Base-by-base conservation (phyloP, 306 rosid species). In the Benincasa hispida region DNA sequence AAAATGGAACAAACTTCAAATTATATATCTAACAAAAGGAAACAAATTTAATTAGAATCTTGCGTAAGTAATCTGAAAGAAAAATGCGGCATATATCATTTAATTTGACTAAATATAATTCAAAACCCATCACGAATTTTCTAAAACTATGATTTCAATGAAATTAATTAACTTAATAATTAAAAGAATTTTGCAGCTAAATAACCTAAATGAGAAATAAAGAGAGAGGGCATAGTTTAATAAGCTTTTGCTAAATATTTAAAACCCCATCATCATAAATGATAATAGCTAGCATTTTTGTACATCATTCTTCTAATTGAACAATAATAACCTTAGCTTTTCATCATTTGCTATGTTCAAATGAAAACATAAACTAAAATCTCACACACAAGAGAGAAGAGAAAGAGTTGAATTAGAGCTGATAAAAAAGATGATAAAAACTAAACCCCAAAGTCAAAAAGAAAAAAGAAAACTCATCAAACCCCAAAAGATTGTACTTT, bases 401-500 rank as follows among this genome's bases (percentile, higher is more conserved):
- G 39, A 25, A 53, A 25, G 61, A 58, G 35, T 58, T 58, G 12
- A 56, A 21, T 28, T 61, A 15, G 67, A 61, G 1, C 28, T 57
- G 62, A 14, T 27, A 27, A 59, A 22, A 13, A 39, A 19, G 54
- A 67, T 24, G n/a, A 41, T 39, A 13, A 2, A 67, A 65, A 65
- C 45, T 66, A 22, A 41, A 41, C 8, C 22, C 57, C 57, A 24
- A 61, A 63, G 25, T 59, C 4, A 59, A 14, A 12, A 59, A 27
- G 5, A 28, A 24, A 6, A 8, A 2, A 69, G 28, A 66, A 66
- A 34, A 5, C 24, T 63, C 45, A 45, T 70, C 76, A 72, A 72
- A 72, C 76, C 76, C 76, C 57, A 28, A 65, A 62, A 32, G 69
- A 34, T 62, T 19, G 4, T 19, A 10, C 48, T 72, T 78, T 87